phyloP scores from a whole-genome alignment of 495 filamentous ascomycete genomes.

The Poronia punctata region DNA sequence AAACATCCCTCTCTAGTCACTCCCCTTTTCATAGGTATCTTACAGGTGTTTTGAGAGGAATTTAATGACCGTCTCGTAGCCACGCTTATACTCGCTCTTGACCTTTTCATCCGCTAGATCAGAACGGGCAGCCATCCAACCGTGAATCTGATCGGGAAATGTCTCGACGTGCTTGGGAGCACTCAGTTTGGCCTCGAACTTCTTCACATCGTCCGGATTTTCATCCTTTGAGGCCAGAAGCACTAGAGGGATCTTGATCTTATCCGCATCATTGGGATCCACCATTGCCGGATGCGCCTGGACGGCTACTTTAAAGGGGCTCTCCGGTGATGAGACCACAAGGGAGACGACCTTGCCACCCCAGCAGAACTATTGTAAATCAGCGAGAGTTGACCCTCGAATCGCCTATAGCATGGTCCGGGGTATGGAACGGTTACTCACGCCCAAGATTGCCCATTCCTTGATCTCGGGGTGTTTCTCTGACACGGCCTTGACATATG shows the following conservation, averaged over 20 bases:
- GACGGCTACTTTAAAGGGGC: slow-evolving; percentile 61
- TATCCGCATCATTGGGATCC: slow-evolving; percentile 64
- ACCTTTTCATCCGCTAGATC: slow-evolving; percentile 62
- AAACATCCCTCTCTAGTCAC: too few species aligned
- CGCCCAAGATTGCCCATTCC: slow-evolving; percentile 79
- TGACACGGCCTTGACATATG: slow-evolving; percentile 50
- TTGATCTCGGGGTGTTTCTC: slow-evolving; percentile 53
- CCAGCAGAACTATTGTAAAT: slow-evolving; percentile 65
- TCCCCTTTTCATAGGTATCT: too few species aligned
- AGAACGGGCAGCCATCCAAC: slow-evolving; percentile 80
- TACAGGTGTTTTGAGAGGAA: slow-evolving; percentile 72
- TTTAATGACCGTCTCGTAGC: slow-evolving; percentile 65
- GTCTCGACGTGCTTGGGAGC: slow-evolving; percentile 70
- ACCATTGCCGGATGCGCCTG: slow-evolving; percentile 85
- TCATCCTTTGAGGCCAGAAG: slow-evolving; percentile 66
- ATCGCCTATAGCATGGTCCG: too few species aligned
- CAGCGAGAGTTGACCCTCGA: slow-evolving; percentile 1
- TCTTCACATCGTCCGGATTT: slow-evolving; percentile 55
- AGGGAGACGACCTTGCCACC: slow-evolving; percentile 66
- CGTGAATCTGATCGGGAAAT: slow-evolving; percentile 76
- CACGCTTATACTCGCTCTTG: slow-evolving; percentile 69
- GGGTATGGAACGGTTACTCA: slow-evolving; percentile 26
- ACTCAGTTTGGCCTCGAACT: slow-evolving; percentile 61
- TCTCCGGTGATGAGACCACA: slow-evolving; percentile 51
- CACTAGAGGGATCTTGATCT: slow-evolving; percentile 56